These are phyloP conservation scores for Platanthera zijinensis DNA, from an alignment of 106 monocot species.

Conservation along the genomic window DNA sequence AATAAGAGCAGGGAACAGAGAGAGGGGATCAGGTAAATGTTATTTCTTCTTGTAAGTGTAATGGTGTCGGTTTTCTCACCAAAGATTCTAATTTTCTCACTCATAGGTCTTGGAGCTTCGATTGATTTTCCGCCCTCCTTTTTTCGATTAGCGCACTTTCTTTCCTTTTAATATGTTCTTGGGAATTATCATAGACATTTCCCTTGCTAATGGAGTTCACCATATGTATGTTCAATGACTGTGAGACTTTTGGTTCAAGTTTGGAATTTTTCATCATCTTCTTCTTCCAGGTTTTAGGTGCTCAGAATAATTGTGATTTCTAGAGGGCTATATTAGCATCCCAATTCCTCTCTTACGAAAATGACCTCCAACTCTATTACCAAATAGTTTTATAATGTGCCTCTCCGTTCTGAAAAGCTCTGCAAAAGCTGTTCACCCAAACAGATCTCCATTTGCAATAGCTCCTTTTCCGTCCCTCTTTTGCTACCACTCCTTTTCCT, in stretches of 20 bases:
- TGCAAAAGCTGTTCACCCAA: no score
- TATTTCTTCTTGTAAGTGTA: background rate
- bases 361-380: no score
- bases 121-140: background rate
- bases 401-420: no score
- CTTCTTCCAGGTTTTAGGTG: background rate
- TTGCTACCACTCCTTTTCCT: no score
- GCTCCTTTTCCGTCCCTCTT: no score
- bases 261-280: background rate
- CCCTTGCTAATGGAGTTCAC: background rate
- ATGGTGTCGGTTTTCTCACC: background rate
- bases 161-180: background rate
- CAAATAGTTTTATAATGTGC: no score
- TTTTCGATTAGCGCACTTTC: background rate
- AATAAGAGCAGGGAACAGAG: conserved; percentile 16
- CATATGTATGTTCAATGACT: background rate
- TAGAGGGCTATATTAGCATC: no score
- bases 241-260: background rate
- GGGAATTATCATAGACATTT: background rate
- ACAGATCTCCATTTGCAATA: no score
- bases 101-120: background rate
- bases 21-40: conserved; percentile 37
- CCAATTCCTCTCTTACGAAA: no score
- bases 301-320: no score
- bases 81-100: background rate